Conservation (phyloP, 108 stramenopile species). For the Fragilaria crotonensis region DNA sequence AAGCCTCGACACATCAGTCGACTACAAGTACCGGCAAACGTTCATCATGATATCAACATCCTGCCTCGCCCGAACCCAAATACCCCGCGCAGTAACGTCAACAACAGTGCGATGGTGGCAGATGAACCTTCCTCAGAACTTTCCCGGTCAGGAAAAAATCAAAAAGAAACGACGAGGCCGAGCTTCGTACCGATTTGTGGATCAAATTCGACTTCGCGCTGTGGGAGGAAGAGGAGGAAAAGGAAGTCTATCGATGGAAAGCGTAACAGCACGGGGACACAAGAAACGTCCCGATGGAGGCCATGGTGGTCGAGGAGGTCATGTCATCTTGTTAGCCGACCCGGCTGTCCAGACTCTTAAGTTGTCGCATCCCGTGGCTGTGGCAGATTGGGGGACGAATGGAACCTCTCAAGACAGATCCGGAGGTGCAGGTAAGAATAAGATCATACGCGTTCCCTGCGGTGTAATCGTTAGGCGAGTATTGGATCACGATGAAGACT, state of each 20-base stretch:
- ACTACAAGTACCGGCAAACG: no score
- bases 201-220: slow-evolving; percentile 54
- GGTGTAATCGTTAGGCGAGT: slow-evolving; percentile 77
- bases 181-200: slow-evolving; percentile 56
- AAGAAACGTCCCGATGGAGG: slow-evolving; percentile 71
- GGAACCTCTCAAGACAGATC: slow-evolving; percentile 43
- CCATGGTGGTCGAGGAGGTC: slow-evolving; percentile 78
- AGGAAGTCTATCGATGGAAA: slow-evolving; percentile 52
- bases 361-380: slow-evolving; percentile 46
- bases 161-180: slow-evolving; percentile 24
- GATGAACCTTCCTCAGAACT: no score
- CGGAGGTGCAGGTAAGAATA: slow-evolving; percentile 68
- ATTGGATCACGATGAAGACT: slow-evolving; percentile 54
- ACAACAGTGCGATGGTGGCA: no score
- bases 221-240: slow-evolving; percentile 70
- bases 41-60: no score
- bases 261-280: slow-evolving; percentile 27
- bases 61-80: no score
- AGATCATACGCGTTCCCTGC: slow-evolving; percentile 68
- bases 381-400: slow-evolving; percentile 47
- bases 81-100: no score
- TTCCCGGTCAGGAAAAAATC: slow-evolving; percentile 11
- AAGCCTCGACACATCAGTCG: no score
- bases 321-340: slow-evolving; percentile 68
- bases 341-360: slow-evolving; percentile 47